These are phyloP conservation scores for Phialophora macrospora DNA, from an alignment of 2,329 filamentous ascomycete genomes.

Conservation along the genomic window DNA sequence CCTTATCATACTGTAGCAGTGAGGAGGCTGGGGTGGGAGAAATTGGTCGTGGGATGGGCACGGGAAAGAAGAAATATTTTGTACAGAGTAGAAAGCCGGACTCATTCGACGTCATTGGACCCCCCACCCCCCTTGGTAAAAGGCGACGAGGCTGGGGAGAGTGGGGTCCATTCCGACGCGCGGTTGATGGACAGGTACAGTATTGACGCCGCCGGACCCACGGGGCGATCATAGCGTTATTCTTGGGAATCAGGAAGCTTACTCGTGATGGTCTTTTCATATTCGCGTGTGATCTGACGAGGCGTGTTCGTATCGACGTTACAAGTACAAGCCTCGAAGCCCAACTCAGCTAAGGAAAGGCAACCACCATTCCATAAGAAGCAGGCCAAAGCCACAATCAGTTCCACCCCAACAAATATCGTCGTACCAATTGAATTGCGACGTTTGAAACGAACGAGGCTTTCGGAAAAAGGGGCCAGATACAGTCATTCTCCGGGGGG, in stretches of 20 bases:
- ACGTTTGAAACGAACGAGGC: not conserved
- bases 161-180: too few species aligned
- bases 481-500: not conserved
- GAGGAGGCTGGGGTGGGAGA: not conserved
- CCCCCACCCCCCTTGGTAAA: not conserved
- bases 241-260: not conserved
- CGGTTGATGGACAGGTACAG: too few species aligned
- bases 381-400: conserved; percentile 5
- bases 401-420: not conserved
- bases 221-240: not conserved
- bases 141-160: not conserved
- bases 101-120: not conserved
- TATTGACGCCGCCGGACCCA: not conserved
- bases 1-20: not conserved
- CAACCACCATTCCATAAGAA: conserved; percentile 23
- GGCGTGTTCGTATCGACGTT: not conserved
- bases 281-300: not conserved
- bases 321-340: conserved; percentile 2
- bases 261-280: not conserved
- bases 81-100: not conserved
- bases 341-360: conserved; percentile 11
- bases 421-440: not conserved
- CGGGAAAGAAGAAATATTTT: not conserved
- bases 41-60: not conserved
- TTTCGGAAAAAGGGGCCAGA: not conserved